These are phyloP conservation scores for Desmodesmus armatus DNA, from an alignment of 139 green algal genomes.

Conservation along the genomic window DNA sequence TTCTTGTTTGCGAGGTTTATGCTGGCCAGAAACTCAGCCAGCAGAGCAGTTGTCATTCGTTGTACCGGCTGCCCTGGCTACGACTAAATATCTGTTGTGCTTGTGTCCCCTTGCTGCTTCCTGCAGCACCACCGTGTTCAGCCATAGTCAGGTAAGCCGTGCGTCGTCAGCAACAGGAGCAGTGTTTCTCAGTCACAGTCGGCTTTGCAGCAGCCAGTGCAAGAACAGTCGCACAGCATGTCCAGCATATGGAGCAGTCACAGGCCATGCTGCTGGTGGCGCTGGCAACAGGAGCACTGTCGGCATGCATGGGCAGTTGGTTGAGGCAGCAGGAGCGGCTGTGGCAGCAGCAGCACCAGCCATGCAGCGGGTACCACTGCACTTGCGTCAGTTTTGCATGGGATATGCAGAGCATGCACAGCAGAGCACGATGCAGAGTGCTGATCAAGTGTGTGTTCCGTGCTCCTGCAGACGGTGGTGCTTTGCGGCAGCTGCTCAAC, in stretches of 20 bases:
- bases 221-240: neutral
- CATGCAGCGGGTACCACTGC: neutral
- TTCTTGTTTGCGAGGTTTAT: too few species aligned
- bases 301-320: too few species aligned
- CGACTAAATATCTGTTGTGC: neutral
- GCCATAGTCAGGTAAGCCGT: constrained; percentile 41
- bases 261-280: too few species aligned
- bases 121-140: constrained; percentile 98
- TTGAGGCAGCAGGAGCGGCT: neutral
- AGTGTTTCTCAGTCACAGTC: neutral
- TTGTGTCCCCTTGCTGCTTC: constrained; percentile 1
- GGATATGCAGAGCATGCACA: too few species aligned
- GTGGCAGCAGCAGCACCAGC: neutral
- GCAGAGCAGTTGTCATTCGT: neutral
- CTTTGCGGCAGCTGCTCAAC: constrained; percentile 96
- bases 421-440: neutral
- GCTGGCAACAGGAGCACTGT: too few species aligned
- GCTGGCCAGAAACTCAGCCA: too few species aligned
- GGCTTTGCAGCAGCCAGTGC: neutral
- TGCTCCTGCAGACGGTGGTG: constrained; percentile 98
- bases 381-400: neutral
- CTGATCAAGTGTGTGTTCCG: constrained; percentile 35
- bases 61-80: neutral
- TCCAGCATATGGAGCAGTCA: too few species aligned
- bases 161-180: too few species aligned